Evolutionary conservation across 163 green algal species (phyloP).

Genomic region (Scenedesmus sp.): DNA sequence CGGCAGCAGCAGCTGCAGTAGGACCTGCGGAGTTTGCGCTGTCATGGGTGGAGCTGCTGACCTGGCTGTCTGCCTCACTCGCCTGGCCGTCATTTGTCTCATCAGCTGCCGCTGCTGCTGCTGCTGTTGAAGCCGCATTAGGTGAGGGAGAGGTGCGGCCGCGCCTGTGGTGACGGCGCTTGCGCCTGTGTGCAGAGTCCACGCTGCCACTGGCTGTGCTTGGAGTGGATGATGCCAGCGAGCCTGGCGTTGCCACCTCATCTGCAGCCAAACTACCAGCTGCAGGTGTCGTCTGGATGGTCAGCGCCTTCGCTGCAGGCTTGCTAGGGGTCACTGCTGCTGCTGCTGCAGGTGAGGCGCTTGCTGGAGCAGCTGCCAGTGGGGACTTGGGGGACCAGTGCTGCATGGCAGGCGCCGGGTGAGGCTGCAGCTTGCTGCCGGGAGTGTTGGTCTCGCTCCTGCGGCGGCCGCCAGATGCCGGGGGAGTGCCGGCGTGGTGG

Average conservation of each 20-base stretch:
- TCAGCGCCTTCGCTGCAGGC: neutral
- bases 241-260: neutral
- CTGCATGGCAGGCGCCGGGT: slow-evolving; percentile 5
- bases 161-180: slow-evolving; percentile 14
- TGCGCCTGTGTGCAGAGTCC: neutral
- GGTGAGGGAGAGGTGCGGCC: neutral
- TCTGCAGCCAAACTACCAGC: neutral
- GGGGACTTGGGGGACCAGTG: neutral
- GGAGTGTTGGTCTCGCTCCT: slow-evolving; percentile 34
- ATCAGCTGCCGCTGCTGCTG: neutral
- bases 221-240: neutral
- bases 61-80: slow-evolving; percentile 38
- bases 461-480: neutral
- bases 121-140: neutral
- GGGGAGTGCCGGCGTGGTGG: neutral
- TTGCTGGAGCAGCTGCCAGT: neutral
- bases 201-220: neutral
- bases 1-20: neutral
- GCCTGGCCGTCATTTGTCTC: slow-evolving; percentile 12
- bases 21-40: slow-evolving; percentile 1
- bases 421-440: slow-evolving; percentile 20
- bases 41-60: slow-evolving; percentile 45
- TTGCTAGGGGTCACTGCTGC: neutral
- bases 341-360: neutral
- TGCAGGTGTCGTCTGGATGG: neutral